Evolutionary conservation across 306 rosid genomes (phyloP), one percentile per base, ranked within the genome.

Genomic region (Cotoneaster glaucophyllus): DNA sequence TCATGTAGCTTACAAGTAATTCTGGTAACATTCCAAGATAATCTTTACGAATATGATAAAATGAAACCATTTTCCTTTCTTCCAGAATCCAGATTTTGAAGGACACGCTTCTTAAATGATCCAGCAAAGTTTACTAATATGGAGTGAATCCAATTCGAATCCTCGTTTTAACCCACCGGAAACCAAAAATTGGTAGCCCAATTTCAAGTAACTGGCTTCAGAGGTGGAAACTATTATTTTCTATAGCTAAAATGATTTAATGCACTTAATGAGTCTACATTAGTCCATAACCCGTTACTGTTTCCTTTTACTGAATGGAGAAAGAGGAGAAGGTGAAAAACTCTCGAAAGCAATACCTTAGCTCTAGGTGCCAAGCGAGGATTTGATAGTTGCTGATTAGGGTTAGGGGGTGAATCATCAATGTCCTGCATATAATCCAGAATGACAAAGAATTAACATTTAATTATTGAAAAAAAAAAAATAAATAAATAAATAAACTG

Each of bases 371-470:
- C 82, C 79, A 90, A 73, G 70, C 81, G 91, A 82, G 93, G 93
- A 85, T 93, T 85, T 81, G 91, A 88, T 44, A 84, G 92, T 79
- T 79, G 88, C 78, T 91, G 93, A 88, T 83, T 83, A 71, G 93
- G 98, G 80, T 91, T 83, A 29, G 89, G 93, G 72, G 91, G 88
- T 52, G 61, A 80, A 87, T 91, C 93, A 87, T 86, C 84, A 70
- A 88, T 88, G 26, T 91, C 96, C 93, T 88, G 88, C 82, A 82
- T 52, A 75, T 76, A 75, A 80, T 66, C 81, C 86, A 67, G 56
- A 74, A 53, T 74, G 48, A 77, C 34, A 62, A 63, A 62, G 52
- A 72, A 67, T 77, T 32, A 73, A 79, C 76, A 31, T 17, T 48
- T 31, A 61, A 73, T 67, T 50, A 70, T 25, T 25, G 1, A 28